phyloP scores from a whole-genome alignment of 345 rosid species.

The Brassica incana region DNA sequence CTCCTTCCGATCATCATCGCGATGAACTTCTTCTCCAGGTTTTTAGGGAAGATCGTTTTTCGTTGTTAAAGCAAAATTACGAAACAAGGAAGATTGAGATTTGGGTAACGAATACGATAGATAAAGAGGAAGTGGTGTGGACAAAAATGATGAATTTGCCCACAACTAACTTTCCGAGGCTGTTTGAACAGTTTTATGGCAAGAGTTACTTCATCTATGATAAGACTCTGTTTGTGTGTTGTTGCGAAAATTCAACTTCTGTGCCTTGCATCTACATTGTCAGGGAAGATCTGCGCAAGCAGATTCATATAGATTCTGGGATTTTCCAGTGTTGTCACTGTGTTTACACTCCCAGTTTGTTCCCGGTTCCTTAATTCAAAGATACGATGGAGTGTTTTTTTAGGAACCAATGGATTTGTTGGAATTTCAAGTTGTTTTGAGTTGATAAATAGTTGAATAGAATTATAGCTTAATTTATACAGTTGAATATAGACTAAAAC shows the following conservation, averaged over 20 bases:
- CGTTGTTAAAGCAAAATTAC: background rate
- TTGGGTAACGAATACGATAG: background rate
- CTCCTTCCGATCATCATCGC: background rate
- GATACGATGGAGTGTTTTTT: background rate
- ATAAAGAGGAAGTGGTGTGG: background rate
- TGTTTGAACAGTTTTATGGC: background rate
- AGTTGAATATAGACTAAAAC: too few species aligned
- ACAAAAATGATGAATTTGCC: background rate
- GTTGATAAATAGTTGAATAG: too few species aligned
- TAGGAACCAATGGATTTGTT: too few species aligned
- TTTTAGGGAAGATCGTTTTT: background rate
- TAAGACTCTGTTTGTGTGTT: slow-evolving; percentile 9
- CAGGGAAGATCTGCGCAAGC: background rate
- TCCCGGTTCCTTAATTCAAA: background rate
- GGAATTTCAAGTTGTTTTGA: too few species aligned
- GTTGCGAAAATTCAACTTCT: background rate
- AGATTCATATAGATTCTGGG: background rate
- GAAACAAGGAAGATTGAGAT: background rate
- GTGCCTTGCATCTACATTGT: background rate
- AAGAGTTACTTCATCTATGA: slow-evolving; percentile 13
- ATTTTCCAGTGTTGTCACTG: background rate
- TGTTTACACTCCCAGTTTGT: slow-evolving; percentile 21
- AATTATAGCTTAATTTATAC: too few species aligned
- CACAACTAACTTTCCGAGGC: background rate
- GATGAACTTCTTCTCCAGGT: background rate